Conservation (phyloP, 2,329 filamentous ascomycete species). For the Ilyonectria destructans region DNA sequence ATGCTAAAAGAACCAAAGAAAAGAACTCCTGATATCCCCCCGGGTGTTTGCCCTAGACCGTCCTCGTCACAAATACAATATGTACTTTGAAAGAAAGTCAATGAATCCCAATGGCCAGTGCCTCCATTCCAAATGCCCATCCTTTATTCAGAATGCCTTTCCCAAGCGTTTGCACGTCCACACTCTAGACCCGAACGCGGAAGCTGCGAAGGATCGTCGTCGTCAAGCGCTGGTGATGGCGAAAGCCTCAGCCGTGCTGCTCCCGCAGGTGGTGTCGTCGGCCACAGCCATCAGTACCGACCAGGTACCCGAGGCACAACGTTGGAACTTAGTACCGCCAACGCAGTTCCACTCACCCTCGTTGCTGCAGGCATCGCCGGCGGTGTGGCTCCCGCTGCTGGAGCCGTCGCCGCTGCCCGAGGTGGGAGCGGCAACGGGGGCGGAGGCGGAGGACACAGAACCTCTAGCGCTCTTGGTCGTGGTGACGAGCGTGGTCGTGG, state of each 20-base stretch:
- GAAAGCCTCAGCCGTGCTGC: conserved; percentile 49
- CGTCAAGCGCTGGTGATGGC: conserved; percentile 40
- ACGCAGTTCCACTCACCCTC: conserved; percentile 76
- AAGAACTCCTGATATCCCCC: conserved; percentile 31
- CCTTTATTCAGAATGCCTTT: conserved; percentile 18
- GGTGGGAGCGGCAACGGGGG: conserved; percentile 36
- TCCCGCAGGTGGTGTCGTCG: conserved; percentile 67
- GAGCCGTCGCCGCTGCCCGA: conserved; percentile 42
- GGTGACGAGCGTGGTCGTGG: conserved; percentile 41
- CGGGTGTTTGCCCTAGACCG: conserved; percentile 7
- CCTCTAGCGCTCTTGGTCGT: conserved; percentile 43
- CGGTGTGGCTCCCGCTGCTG: conserved; percentile 50
- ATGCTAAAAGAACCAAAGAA: conserved; percentile 17
- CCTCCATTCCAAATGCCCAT: conserved; percentile 15
- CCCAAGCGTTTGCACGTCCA: neutral
- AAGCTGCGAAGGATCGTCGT: conserved; percentile 32
- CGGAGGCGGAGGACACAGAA: conserved; percentile 34
- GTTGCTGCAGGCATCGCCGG: conserved; percentile 63
- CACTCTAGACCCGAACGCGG: conserved; percentile 2
- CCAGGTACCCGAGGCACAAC: conserved; percentile 74
- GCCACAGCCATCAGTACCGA: conserved; percentile 65
- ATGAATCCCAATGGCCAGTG: conserved; percentile 20
- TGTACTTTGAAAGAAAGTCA: conserved; percentile 28
- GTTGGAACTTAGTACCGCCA: conserved; percentile 71
- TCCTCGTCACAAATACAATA: conserved; percentile 30